Evolutionary conservation across 768 basidiomycete species (phyloP).

Genomic region (Kwoniella mangroviensis): DNA sequence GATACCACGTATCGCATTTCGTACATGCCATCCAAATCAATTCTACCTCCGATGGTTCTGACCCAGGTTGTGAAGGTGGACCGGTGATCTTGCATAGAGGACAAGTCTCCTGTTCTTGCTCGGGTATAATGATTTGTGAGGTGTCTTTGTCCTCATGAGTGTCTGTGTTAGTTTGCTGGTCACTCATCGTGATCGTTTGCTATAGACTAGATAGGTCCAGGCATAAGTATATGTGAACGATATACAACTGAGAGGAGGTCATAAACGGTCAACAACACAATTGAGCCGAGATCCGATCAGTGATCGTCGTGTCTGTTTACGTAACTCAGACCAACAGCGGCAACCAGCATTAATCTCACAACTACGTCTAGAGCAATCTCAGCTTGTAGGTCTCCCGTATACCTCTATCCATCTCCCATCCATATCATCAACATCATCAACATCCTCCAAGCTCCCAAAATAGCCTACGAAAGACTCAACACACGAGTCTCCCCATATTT

Average conservation of each 20-base stretch:
- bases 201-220: too few relatives aligned
- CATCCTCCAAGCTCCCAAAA: too few relatives aligned
- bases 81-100: slow-evolving; percentile 31
- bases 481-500: background rate
- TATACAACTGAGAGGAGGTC: too few relatives aligned
- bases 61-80: slow-evolving; percentile 24
- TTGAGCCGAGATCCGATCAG: too few relatives aligned
- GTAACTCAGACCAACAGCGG: too few relatives aligned
- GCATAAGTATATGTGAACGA: too few relatives aligned
- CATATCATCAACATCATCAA: background rate
- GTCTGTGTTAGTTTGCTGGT: background rate
- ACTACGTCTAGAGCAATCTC: too few relatives aligned
- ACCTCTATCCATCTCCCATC: background rate
- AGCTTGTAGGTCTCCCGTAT: background rate
- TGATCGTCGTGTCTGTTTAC: too few relatives aligned
- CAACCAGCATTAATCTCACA: too few relatives aligned
- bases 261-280: too few relatives aligned
- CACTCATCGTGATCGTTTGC: background rate
- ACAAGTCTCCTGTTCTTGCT: slow-evolving; percentile 24
- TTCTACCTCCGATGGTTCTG: slow-evolving; percentile 4
- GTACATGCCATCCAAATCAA: slow-evolving; percentile 51
- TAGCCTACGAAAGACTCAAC: slow-evolving; percentile 1
- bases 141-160: background rate
- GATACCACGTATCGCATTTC: slow-evolving; percentile 51
- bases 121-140: too few relatives aligned